Evolutionary conservation across 1,284 basidiomycete species (phyloP).

Genomic region (Pseudozyma tsukubaensis): DNA sequence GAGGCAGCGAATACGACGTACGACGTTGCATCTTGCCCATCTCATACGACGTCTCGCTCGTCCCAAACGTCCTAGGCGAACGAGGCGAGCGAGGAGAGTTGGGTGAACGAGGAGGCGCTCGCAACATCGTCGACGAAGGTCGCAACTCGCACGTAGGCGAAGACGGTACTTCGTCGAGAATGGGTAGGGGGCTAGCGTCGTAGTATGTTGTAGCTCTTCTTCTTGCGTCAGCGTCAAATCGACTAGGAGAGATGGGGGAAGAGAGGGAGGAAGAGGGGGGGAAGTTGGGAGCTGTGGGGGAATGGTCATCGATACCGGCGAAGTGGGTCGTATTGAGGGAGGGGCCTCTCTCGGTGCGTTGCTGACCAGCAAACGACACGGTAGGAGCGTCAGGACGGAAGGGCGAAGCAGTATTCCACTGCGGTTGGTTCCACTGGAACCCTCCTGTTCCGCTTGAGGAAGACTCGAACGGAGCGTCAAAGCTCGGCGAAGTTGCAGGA

Average conservation of each 20-base stretch:
- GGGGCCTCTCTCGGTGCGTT: background rate
- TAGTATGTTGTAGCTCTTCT: constrained; percentile 26
- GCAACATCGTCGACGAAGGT: background rate
- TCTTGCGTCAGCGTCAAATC: background rate
- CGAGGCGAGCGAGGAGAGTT: constrained; percentile 7
- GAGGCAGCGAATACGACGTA: constrained; percentile 21
- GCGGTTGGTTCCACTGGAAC: background rate
- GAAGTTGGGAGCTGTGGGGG: constrained; percentile 23
- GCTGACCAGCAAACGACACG: background rate
- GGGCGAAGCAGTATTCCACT: constrained; percentile 28
- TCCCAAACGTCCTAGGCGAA: constrained; percentile 11
- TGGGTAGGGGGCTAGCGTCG: constrained; percentile 16
- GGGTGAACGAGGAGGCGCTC: constrained; percentile 1
- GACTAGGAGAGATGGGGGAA: background rate
- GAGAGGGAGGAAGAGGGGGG: constrained; percentile 3
- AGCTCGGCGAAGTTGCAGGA: background rate
- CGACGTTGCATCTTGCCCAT: constrained; percentile 3
- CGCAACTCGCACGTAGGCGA: constrained; percentile 1
- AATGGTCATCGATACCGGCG: constrained; percentile 11
- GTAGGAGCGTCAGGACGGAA: constrained; percentile 15
- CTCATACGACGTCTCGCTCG: constrained; percentile 19
- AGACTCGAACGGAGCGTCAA: background rate
- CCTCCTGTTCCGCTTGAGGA: background rate
- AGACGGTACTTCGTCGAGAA: constrained; percentile 8
- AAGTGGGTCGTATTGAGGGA: background rate